Conservation (phyloP, 805 yeast genomes). For the Vanderwaltozyma polyspora region DNA sequence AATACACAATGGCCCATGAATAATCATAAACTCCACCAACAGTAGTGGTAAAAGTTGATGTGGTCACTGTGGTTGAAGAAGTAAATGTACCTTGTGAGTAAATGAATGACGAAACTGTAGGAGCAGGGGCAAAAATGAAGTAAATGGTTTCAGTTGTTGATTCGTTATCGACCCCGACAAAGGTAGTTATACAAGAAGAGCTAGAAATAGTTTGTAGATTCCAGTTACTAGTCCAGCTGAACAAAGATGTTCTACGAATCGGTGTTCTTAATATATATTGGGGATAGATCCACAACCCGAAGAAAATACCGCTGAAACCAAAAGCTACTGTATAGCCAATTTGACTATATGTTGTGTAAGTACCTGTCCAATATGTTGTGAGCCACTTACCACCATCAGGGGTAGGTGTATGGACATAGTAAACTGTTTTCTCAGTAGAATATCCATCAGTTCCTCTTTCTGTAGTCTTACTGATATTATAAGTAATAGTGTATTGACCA, state of each 20-base stretch:
- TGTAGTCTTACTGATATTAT: conserved; percentile 3
- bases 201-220: not conserved
- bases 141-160: not conserved
- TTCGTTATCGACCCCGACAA: not conserved
- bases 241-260: not conserved
- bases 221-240: not conserved
- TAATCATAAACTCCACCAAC: not conserved
- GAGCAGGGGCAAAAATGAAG: not conserved
- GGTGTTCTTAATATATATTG: not conserved
- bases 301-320: not conserved
- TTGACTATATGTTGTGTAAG: not conserved
- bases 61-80: not conserved
- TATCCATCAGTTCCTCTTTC: conserved; percentile 4
- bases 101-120: not conserved
- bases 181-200: not conserved
- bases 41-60: not conserved
- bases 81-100: not conserved
- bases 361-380: conserved; percentile 1
- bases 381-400: not conserved
- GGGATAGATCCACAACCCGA: not conserved
- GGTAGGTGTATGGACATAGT: conserved; percentile 6
- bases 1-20: not conserved
- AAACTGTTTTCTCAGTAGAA: conserved; percentile 4
- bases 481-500: conserved; percentile 4
- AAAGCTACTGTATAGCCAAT: not conserved